phyloP scores from a whole-genome alignment of 768 basidiomycete genomes.

The Leccinum pellstonianum region DNA sequence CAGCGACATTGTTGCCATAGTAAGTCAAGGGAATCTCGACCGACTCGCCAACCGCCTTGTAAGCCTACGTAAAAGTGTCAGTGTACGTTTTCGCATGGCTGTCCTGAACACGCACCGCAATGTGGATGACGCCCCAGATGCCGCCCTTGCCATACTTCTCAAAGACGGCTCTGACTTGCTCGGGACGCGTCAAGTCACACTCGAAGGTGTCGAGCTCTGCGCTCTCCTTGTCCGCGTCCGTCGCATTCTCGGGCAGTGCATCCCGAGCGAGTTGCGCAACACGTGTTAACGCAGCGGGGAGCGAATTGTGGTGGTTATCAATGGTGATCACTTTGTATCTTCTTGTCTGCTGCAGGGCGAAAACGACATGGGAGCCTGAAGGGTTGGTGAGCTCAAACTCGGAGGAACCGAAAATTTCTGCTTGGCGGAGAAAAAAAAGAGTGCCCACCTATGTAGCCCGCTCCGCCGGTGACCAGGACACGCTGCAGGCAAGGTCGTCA shows the following conservation, averaged over 20 bases:
- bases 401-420: conserved; percentile 2
- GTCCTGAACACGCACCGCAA: conserved; percentile 64
- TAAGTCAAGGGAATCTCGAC: conserved; percentile 90
- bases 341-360: conserved; percentile 78
- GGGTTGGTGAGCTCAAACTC: conserved; percentile 9
- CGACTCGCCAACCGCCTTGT: conserved; percentile 98
- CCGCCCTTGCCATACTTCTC: conserved; percentile 83
- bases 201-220: conserved; percentile 66
- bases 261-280: conserved; percentile 78
- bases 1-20: conserved; percentile 91
- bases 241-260: conserved; percentile 63
- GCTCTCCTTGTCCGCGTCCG: conserved; percentile 67
- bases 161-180: conserved; percentile 76
- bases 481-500: conserved; percentile 39
- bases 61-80: conserved; percentile 54
- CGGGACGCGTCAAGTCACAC: conserved; percentile 74
- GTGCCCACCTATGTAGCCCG: conserved; percentile 81
- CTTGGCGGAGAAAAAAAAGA: not conserved
- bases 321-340: conserved; percentile 91
- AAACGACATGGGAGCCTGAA: conserved; percentile 91
- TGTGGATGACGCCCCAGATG: conserved; percentile 95
- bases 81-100: not conserved
- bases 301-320: conserved; percentile 95
- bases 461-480: conserved; percentile 75
- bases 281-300: conserved; percentile 67